Base-by-base conservation (phyloP, 306 rosid genomes). In the Glycyrrhiza uralensis region DNA sequence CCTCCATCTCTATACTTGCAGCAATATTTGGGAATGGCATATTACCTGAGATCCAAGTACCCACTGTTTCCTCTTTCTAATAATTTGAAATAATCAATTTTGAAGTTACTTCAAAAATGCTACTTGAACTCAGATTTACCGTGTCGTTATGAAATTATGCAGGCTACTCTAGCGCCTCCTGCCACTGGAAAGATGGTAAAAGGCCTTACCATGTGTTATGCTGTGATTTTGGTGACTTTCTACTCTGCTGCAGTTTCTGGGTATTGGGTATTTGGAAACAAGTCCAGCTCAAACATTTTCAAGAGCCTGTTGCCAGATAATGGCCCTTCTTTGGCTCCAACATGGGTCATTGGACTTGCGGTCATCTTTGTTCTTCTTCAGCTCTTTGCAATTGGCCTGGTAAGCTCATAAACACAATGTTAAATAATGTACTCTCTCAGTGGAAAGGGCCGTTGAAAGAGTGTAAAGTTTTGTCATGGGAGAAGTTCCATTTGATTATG, bases 141-240 rank as follows among this genome's bases (percentile, higher is more conserved):
- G 18, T 72, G 44, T 72, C 38, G 28, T 72, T 28, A 50, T 76
- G 59, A 79, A n/a, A 70, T 63, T 63, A 45, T 80, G 15, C 89
- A 93, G 98, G 98, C 98, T 58, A 94, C 98, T 67, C 81, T 94
- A 78, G 97, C 97, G 4, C 97, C 98, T 51, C 98, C 98, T 57
- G 96, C 92, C 23, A 80, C 90, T 14, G 98, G 98, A 77, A 94
- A 94, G 90, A 94, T 94, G 97, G 86, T 89, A 13, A 94, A 91
- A 76, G 98, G 97, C 10, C 97, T 94, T 46, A 1, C 69, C 3
- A 89, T 94, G 98, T 94, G 98, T 71, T 94, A 94, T 71, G 1
- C 83, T 2, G 92, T 89, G 24, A 91, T 94, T 51, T 82, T 62
- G 49, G 14, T 94, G 45, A 94, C 97, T 0, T 94, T 91, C 83